Evolutionary conservation across 306 rosid species (phyloP).

Genomic region (Trifolium repens): DNA sequence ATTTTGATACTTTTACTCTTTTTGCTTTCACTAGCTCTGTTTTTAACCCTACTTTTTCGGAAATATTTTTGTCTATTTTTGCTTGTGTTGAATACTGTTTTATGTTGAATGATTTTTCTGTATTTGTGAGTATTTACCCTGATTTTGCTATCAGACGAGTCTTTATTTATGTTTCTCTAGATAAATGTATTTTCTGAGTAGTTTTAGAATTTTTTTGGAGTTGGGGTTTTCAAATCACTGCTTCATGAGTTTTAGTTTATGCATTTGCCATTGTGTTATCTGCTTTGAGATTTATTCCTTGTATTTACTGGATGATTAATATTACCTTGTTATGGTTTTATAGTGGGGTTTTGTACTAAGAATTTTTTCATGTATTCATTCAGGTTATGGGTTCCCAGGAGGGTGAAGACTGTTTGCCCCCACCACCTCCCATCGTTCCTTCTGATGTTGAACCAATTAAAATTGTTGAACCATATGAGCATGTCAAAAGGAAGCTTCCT

Average conservation of each 20-base stretch:
- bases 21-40: neutral
- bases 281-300: neutral
- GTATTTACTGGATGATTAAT: neutral
- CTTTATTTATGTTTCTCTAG: too few relatives aligned
- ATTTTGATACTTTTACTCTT: neutral
- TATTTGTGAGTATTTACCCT: neutral
- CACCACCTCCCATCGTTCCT: slow-evolving; percentile 85
- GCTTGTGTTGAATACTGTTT: neutral
- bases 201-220: neutral
- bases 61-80: neutral
- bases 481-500: slow-evolving; percentile 55
- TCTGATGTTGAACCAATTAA: slow-evolving; percentile 63
- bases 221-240: neutral
- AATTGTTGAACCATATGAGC: slow-evolving; percentile 42
- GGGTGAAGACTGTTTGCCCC: slow-evolving; percentile 59
- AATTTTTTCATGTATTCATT: too few relatives aligned
- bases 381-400: slow-evolving; percentile 60
- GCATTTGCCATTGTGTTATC: neutral
- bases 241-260: neutral
- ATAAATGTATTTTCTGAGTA: too few relatives aligned
- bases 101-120: neutral
- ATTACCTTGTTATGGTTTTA: too few relatives aligned
- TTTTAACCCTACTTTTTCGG: neutral
- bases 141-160: neutral
- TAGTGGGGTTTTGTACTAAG: too few relatives aligned